phyloP scores from a whole-genome alignment of 768 basidiomycete genomes.

The Pleurotus giganteus region DNA sequence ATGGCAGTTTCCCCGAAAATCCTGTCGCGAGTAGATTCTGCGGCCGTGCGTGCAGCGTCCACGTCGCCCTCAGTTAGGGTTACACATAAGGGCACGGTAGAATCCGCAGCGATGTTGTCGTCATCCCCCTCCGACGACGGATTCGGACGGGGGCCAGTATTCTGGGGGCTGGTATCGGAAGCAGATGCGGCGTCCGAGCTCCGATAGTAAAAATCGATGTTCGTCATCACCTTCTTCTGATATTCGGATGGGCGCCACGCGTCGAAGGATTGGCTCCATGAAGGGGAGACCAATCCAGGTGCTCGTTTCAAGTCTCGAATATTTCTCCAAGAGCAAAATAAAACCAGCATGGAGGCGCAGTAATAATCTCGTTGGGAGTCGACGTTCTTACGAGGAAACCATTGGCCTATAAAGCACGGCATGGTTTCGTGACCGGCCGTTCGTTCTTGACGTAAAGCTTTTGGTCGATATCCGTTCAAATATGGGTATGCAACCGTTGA shows the following conservation, averaged over 20 bases:
- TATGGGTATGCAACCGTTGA: no score
- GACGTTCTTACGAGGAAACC: constrained; percentile 14
- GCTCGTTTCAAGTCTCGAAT: neutral
- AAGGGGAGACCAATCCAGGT: neutral
- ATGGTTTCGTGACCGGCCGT: no score
- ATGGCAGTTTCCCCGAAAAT: neutral
- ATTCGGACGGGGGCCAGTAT: no score
- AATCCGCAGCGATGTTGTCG: no score
- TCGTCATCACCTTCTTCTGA: neutral
- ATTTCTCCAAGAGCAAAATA: constrained; percentile 3
- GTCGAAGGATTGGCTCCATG: neutral
- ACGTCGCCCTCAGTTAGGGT: no score
- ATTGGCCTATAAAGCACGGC: constrained; percentile 19
- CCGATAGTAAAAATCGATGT: constrained; percentile 8
- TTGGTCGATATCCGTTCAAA: no score
- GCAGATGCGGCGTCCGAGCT: neutral
- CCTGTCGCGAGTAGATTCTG: neutral
- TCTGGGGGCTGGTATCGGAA: no score
- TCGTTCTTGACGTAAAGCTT: no score
- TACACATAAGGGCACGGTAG: no score
- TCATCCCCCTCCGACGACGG: no score
- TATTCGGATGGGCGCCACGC: neutral
- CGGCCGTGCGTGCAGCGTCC: no score
- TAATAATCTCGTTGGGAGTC: constrained; percentile 12
- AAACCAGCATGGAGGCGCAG: constrained; percentile 10